These are phyloP conservation scores for Pseudohalonectria lignicola DNA, from an alignment of 2,329 filamentous ascomycete species.

Conservation along the genomic window DNA sequence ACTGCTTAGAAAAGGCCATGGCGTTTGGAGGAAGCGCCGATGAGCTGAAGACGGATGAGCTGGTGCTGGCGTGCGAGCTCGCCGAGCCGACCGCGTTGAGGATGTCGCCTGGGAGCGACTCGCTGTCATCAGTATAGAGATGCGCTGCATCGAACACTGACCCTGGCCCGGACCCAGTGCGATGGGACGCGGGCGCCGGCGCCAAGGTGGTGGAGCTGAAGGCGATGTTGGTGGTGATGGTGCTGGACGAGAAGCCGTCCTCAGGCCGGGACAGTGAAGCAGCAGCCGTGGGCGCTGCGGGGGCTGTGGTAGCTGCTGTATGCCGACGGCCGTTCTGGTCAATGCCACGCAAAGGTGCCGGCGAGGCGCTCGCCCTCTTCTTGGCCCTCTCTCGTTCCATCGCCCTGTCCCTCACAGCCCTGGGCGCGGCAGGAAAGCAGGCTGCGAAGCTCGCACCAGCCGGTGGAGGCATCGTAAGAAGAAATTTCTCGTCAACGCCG, in stretches of 20 bases:
- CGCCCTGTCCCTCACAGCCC: conserved; percentile 47
- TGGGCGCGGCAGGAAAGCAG: conserved; percentile 73
- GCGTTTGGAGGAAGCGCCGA: conserved; percentile 26
- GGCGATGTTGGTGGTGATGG: neutral
- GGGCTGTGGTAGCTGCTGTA: neutral
- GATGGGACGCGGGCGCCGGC: no score
- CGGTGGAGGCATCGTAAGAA: conserved; percentile 74
- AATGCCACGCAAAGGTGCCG: no score
- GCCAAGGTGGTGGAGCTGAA: neutral
- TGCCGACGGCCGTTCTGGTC: conserved; percentile 13
- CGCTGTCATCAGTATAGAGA: conserved; percentile 38
- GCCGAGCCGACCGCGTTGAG: conserved; percentile 62
- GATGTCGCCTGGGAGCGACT: conserved; percentile 51
- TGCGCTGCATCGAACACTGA: conserved; percentile 1
- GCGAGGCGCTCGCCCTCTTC: conserved; percentile 27
- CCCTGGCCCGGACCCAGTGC: no score
- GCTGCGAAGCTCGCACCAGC: conserved; percentile 69
- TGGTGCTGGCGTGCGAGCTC: conserved; percentile 59
- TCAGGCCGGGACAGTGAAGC: conserved; percentile 2
- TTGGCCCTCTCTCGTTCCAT: conserved; percentile 52
- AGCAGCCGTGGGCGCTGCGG: no score
- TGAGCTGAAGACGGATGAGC: conserved; percentile 59
- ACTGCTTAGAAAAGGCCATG: conserved; percentile 26
- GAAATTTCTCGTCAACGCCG: conserved; percentile 35
- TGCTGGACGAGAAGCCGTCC: conserved; percentile 13